Conservation (phyloP, 768 basidiomycete genomes). For the Boletus reticuloceps region DNA sequence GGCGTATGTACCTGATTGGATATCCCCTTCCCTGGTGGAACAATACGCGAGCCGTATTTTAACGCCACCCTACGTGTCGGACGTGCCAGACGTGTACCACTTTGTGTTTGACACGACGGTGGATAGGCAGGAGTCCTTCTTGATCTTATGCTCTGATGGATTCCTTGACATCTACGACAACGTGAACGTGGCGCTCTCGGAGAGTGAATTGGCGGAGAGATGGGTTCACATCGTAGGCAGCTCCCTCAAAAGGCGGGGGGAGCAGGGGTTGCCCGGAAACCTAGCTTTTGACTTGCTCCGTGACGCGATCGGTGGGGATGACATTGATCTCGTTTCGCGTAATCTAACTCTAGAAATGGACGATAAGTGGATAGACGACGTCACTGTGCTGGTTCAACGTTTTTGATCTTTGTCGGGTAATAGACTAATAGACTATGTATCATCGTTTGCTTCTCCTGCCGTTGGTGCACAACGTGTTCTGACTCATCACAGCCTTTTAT, state of each 20-base stretch:
- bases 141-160: constrained; percentile 50
- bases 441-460: neutral
- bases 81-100: constrained; percentile 40
- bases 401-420: constrained; percentile 20
- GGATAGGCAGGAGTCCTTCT: constrained; percentile 23
- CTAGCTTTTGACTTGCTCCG: constrained; percentile 41
- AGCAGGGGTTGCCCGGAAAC: constrained; percentile 25
- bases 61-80: constrained; percentile 48
- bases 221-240: constrained; percentile 36
- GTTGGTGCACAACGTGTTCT: neutral
- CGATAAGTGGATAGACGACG: constrained; percentile 50
- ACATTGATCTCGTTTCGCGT: constrained; percentile 39
- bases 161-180: constrained; percentile 40
- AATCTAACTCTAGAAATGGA: constrained; percentile 49
- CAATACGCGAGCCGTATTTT: constrained; percentile 35
- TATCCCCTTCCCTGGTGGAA: constrained; percentile 12
- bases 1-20: constrained; percentile 23
- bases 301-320: constrained; percentile 42
- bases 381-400: constrained; percentile 44
- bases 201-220: constrained; percentile 30
- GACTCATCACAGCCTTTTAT: neutral
- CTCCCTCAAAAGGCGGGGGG: constrained; percentile 20
- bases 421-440: neutral
- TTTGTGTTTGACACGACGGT: constrained; percentile 23
- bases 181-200: constrained; percentile 17